Evolutionary conservation across 192 early-diverging fungal species (phyloP), one percentile per base, ranked within the genome.

Genomic region (Backusella mclennaniae): DNA sequence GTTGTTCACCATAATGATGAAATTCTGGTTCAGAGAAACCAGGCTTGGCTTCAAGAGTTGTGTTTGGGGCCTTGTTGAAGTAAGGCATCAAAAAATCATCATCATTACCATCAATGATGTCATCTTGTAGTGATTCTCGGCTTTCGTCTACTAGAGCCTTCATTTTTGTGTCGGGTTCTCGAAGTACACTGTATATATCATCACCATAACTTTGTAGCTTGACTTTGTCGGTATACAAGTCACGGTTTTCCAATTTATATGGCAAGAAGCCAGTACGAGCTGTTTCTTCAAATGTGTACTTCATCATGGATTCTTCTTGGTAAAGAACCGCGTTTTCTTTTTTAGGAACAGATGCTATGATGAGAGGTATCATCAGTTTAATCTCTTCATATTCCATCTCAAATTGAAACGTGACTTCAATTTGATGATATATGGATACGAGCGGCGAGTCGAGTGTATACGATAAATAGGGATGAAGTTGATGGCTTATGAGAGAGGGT

Each of bases 361-460:
- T 74, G 14, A 81, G 44, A 29, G 80, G 80, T 69, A 81, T 68
- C 33, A 74, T 74, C 19, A 67, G 59, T 35, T 73, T 77, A 19
- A 81, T 74, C n/a, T 77, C 73, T 38, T 81, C 80, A 31, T 73
- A 77, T 26, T 74, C 68, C 49, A 77, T 66, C 15, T 67, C 73
- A 36, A 81, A 77, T 59, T 73, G 72, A 21, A 81, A 68, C 12
- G 80, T 77, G 0, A 81, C 56, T 71, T 81, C 76, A 0, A 81
- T 35, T 67, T 81, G 80, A 49, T 81, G 80, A n/a, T 77, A 74
- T 35, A 81, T 74, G 8, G 80, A 53, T 7, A 81, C 67, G 8
- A 81, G 52, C 12, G 80, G 80, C 17, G 80, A 81, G 31, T 81
- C 76, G 33, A 74, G 49, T 6, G 70, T 71, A 17, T 72, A 35